Conservation (phyloP, 768 basidiomycete species). For the Megacollybia marginata region DNA sequence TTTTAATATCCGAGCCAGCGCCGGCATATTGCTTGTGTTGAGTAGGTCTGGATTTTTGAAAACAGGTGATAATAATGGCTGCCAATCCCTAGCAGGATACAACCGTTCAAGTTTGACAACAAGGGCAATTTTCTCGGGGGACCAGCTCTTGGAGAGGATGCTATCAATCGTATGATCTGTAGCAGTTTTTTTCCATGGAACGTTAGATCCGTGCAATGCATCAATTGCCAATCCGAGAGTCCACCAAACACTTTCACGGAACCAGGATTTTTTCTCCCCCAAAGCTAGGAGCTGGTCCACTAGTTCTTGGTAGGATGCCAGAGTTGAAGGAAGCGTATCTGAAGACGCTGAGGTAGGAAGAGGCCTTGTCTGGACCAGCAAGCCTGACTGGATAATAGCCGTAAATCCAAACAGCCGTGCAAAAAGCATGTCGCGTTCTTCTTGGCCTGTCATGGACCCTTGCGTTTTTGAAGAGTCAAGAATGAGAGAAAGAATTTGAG, state of each 20-base stretch:
- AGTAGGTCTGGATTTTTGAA: conserved; percentile 76
- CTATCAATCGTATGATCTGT: conserved; percentile 39
- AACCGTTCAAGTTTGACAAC: conserved; percentile 60
- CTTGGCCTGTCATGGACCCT: conserved; percentile 79
- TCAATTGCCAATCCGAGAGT: conserved; percentile 59
- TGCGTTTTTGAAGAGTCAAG: conserved; percentile 63
- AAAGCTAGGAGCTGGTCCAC: conserved; percentile 56
- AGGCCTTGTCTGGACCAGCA: conserved; percentile 58
- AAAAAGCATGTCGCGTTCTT: conserved; percentile 89
- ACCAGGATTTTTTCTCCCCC: conserved; percentile 83
- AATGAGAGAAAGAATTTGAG: conserved; percentile 72
- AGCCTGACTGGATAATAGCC: conserved; percentile 77
- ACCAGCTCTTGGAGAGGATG: conserved; percentile 64
- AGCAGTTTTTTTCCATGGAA: conserved; percentile 68
- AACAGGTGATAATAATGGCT: conserved; percentile 50
- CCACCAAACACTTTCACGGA: conserved; percentile 91
- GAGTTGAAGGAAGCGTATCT: conserved; percentile 44
- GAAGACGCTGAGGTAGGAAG: conserved; percentile 48
- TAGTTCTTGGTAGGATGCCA: conserved; percentile 50
- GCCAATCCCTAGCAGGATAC: conserved; percentile 63
- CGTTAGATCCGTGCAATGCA: conserved; percentile 46
- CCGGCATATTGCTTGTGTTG: conserved; percentile 59
- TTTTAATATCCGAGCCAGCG: conserved; percentile 74
- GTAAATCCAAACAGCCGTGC: conserved; percentile 88
- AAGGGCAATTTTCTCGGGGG: conserved; percentile 83